Evolutionary conservation across 345 rosid species (phyloP).

Genomic region (Brassica carinata): DNA sequence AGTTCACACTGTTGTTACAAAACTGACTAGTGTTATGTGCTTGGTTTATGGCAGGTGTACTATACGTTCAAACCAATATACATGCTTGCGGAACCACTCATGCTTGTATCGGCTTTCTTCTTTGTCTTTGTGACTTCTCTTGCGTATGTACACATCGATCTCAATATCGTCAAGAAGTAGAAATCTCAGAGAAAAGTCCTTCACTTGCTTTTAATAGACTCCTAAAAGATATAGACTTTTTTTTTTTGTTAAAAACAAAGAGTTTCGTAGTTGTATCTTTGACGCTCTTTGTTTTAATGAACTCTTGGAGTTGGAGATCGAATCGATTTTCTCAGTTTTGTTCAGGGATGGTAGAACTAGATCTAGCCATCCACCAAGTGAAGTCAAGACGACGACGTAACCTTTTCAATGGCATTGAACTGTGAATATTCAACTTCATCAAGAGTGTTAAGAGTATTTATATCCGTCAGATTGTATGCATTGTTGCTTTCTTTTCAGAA

Average conservation of each 20-base stretch:
- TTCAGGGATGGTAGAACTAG: no score
- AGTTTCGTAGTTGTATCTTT: slow-evolving; percentile 26
- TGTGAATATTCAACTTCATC: no score
- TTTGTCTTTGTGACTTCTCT: slow-evolving; percentile 69
- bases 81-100: slow-evolving; percentile 96
- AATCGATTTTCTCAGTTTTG: no score
- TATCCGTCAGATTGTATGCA: no score
- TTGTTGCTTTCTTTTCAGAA: no score
- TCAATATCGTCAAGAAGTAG: slow-evolving; percentile 53
- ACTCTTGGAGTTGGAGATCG: no score
- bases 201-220: slow-evolving; percentile 19
- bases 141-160: slow-evolving; percentile 82
- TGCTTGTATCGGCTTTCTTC: slow-evolving; percentile 82
- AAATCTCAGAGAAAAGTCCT: slow-evolving; percentile 21
- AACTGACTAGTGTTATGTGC: neutral
- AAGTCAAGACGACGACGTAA: no score
- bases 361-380: no score
- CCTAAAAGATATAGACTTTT: neutral
- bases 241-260: slow-evolving; percentile 5
- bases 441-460: no score
- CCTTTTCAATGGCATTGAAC: no score
- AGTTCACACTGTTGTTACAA: neutral
- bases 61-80: slow-evolving; percentile 89
- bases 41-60: slow-evolving; percentile 63
- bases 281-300: neutral